These are phyloP conservation scores for Exophiala lecanii-corni DNA, from an alignment of 2,329 filamentous ascomycete species.

Conservation along the genomic window DNA sequence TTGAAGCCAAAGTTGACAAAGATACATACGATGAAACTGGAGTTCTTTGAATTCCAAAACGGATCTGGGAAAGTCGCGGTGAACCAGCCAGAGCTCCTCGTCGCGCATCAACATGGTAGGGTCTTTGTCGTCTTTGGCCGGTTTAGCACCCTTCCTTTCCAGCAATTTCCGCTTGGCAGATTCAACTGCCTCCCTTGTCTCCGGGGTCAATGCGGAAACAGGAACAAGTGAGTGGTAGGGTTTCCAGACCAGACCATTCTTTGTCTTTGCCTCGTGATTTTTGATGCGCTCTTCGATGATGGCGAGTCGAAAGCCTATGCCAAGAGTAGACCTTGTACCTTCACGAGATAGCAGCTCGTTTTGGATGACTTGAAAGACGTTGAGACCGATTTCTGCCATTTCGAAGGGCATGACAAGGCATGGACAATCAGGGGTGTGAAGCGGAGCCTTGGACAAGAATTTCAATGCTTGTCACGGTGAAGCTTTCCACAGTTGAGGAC, in stretches of 20 bases:
- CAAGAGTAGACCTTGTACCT: conserved; percentile 17
- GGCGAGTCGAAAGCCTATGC: conserved; percentile 17
- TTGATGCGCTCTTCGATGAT: conserved; percentile 19
- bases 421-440: too few species aligned
- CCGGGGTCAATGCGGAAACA: conserved; percentile 14
- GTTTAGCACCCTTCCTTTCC: conserved; percentile 10
- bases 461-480: too few species aligned
- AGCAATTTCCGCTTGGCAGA: conserved; percentile 13
- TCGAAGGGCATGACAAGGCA: too few species aligned
- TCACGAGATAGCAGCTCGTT: conserved; percentile 22
- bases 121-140: conserved; percentile 18
- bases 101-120: conserved; percentile 21
- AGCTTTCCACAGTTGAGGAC: too few species aligned
- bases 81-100: conserved; percentile 19
- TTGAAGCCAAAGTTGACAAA: background rate
- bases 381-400: conserved; percentile 19
- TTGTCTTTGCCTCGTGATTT: conserved; percentile 14
- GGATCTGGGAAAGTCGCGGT: conserved; percentile 16
- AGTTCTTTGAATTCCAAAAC: conserved; percentile 23
- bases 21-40: conserved; percentile 17
- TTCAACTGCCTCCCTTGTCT: conserved; percentile 12
- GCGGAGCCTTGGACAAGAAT: too few species aligned
- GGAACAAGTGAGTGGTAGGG: conserved; percentile 14
- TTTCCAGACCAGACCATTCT: conserved; percentile 19
- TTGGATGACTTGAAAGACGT: conserved; percentile 27